phyloP scores from a whole-genome alignment of 2,329 filamentous ascomycete genomes.

The Corinectria fuckeliana region DNA sequence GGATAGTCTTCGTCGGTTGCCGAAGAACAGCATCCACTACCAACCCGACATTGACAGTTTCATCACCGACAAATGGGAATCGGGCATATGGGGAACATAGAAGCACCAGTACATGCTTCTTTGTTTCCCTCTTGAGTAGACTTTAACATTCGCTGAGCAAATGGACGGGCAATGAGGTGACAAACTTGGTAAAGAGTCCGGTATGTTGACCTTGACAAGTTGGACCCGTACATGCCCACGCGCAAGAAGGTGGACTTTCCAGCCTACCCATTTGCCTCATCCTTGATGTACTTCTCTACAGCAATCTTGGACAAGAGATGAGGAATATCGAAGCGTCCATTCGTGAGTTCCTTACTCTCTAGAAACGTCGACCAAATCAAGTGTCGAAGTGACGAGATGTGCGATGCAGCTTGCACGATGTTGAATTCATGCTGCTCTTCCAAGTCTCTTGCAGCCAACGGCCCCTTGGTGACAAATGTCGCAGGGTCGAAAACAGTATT shows the following conservation, averaged over 20 bases:
- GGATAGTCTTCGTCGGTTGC: background rate
- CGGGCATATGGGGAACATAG: no score
- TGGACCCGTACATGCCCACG: background rate
- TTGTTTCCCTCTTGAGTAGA: background rate
- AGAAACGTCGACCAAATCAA: constrained; percentile 8
- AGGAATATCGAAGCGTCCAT: background rate
- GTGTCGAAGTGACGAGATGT: background rate
- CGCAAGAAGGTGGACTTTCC: background rate
- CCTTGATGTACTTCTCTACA: background rate
- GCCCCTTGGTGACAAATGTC: background rate
- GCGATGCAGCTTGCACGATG: background rate
- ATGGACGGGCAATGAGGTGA: no score
- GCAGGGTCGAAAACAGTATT: background rate
- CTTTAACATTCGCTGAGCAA: background rate
- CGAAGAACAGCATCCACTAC: background rate
- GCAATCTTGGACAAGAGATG: constrained; percentile 2
- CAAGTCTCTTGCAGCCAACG: background rate
- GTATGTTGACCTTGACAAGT: background rate
- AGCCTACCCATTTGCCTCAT: background rate
- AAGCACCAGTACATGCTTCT: no score
- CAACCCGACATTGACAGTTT: background rate
- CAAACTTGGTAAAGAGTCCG: no score
- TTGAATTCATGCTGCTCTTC: background rate
- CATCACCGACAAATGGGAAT: background rate
- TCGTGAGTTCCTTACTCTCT: background rate